A percentile compares a stretch with the other conserved stretches of the same genome.
phyloP scores from a whole-genome alignment of 179 eudicot genomes.

The Amaranthus tricolor region DNA sequence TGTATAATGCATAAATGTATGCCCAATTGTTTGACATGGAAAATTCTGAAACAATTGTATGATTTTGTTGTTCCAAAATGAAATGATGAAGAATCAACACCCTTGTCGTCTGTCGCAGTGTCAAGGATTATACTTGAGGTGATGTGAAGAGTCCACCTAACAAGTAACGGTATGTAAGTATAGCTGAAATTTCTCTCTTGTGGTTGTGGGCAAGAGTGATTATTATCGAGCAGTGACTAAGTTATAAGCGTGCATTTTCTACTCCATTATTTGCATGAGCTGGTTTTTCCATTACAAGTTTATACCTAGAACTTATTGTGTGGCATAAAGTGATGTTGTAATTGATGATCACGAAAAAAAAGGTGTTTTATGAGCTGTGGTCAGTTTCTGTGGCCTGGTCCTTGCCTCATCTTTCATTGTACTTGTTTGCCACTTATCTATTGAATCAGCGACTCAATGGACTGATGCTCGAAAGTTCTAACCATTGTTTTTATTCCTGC shows the following conservation, averaged over 20 bases:
- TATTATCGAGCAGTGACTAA: background rate
- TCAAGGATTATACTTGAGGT: no score
- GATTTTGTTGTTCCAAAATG: no score
- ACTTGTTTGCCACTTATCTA: background rate
- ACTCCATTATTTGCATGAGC: background rate
- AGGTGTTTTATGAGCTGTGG: background rate
- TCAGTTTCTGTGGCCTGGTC: background rate
- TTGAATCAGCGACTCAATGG: background rate
- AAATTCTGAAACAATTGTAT: no score
- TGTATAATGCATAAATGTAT: no score
- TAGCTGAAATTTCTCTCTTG: background rate
- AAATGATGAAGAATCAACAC: no score
- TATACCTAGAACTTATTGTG: background rate
- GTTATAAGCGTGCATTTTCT: background rate
- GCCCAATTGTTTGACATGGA: no score
- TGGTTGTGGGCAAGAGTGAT: background rate
- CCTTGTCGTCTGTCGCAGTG: no score
- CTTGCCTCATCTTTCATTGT: background rate
- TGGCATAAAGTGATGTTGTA: background rate
- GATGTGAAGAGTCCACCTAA: no score
- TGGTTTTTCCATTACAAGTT: no score
- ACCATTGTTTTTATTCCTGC: background rate
- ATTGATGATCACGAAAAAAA: background rate
- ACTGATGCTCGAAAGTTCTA: background rate
- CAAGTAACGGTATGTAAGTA: background rate